Evolutionary conservation across 2,329 filamentous ascomycete genomes (phyloP).

Genomic region (Plectosphaerella sp.): DNA sequence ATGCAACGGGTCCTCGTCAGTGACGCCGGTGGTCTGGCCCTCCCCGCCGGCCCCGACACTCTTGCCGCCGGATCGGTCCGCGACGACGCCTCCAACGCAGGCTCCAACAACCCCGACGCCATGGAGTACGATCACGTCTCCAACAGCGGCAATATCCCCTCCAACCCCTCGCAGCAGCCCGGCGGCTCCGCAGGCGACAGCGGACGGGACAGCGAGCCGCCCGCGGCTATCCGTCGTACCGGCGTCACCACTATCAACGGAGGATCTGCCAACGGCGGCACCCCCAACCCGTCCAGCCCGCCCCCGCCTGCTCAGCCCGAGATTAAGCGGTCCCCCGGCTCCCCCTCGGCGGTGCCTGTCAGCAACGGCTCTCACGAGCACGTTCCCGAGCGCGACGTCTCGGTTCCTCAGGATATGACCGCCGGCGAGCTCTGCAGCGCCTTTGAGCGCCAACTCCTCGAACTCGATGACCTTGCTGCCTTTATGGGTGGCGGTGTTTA

Average conservation of each 20-base stretch:
- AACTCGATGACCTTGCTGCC: constrained; percentile 56
- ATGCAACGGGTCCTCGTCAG: constrained; percentile 59
- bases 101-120: constrained; percentile 48
- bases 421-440: constrained; percentile 53
- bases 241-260: constrained; percentile 58
- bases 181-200: constrained; percentile 27
- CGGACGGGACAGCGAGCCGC: constrained; percentile 50
- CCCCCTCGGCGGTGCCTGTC: constrained; percentile 4
- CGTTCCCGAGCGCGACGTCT: constrained; percentile 15
- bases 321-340: constrained; percentile 29
- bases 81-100: constrained; percentile 53
- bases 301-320: constrained; percentile 26
- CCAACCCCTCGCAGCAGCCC: constrained; percentile 19
- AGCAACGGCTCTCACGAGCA: constrained; percentile 10
- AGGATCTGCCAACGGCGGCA: constrained; percentile 43
- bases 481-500: constrained; percentile 60
- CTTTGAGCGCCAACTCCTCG: constrained; percentile 56
- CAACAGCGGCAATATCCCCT: constrained; percentile 21
- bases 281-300: constrained; percentile 42
- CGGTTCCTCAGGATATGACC: constrained; percentile 45
- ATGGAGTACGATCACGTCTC: constrained; percentile 53
- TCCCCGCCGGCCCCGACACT: constrained; percentile 19
- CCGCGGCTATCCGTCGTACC: constrained; percentile 43
- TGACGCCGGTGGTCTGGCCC: constrained; percentile 34
- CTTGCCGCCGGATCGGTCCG: constrained; percentile 38